Evolutionary conservation across 306 rosid species (phyloP), one percentile per base, ranked within the genome.

Genomic region (Malus asiatica): DNA sequence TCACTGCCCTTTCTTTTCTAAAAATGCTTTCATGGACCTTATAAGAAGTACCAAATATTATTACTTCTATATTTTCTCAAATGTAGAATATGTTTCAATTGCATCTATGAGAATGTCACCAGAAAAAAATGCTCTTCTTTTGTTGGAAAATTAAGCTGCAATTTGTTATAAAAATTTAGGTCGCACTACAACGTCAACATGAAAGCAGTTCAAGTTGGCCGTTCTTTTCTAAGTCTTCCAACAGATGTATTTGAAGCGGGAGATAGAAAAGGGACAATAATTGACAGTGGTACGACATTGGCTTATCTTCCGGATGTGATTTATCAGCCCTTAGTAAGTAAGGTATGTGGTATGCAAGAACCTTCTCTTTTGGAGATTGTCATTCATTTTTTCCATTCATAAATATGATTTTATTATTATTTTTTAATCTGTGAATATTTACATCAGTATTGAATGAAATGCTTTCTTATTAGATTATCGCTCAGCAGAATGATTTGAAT

Each of bases 241-340:
- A 66, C 80, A n/a, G 92, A 88, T 69, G 79, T 83, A 61, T 92
- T 91, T 81, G 90, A 83, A 70, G 84, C 80, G 15, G 89, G 90
- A 45, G 92, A 90, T 82, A 88, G 57, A 55, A 88, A 82, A 85
- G 99, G 99, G 82, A 92, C 99, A 35, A 89, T 95, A 77, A 95
- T 95, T 71, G 99, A 95, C 84, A 95, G 96, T 62, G 97, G 99
- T 68, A 95, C 99, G 84, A 95, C 99, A 70, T 92, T 95, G 91
- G 99, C 99, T 78, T 92, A 95, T 92, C 96, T 95, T 51, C 99
- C 99, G 13, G 97, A 92, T 62, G 78, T 76, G 80, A 84, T 95
- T 72, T 95, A 95, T 76, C 84, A 76, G 77, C 96, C 99, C 30
- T 87, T 95, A 83, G 86, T 95, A 32, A 66, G 70, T 44, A 90